Evolutionary conservation across 176 grass and related monocot genomes (phyloP).

Genomic region (Poa pratensis): DNA sequence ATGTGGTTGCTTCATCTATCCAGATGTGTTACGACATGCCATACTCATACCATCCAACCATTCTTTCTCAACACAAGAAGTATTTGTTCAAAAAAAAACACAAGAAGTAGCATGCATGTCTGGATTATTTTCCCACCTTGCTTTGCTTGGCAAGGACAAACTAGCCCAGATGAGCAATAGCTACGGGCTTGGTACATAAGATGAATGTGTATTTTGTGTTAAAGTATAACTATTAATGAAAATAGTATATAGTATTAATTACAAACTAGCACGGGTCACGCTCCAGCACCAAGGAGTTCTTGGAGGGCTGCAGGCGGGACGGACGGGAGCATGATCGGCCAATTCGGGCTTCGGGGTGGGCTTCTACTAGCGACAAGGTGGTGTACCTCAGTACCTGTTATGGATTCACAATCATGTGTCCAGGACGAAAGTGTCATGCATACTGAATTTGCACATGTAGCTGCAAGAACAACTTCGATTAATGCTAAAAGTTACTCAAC

Average conservation of each 20-base stretch:
- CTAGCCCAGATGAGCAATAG: background rate
- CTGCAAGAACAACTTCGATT: too few relatives aligned
- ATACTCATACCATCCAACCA: constrained; percentile 23
- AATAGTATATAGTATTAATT: background rate
- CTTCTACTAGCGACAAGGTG: too few relatives aligned
- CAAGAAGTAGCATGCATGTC: background rate
- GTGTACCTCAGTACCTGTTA: too few relatives aligned
- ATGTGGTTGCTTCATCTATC: constrained; percentile 33
- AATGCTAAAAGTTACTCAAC: too few relatives aligned
- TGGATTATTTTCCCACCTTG: background rate
- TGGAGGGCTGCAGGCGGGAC: too few relatives aligned
- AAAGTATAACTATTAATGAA: background rate
- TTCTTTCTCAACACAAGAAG: background rate
- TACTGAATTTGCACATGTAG: too few relatives aligned
- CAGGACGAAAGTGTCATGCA: too few relatives aligned
- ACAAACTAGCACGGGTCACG: background rate
- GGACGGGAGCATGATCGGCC: too few relatives aligned
- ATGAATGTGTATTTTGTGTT: constrained; percentile 13
- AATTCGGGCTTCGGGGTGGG: too few relatives aligned
- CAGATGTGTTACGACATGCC: constrained; percentile 3
- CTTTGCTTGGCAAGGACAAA: background rate
- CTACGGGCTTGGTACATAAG: background rate
- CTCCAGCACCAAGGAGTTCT: too few relatives aligned
- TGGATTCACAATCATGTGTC: too few relatives aligned
- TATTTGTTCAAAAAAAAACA: background rate